Conservation (phyloP, 2,329 filamentous ascomycete species). For the Alternaria sp. region DNA sequence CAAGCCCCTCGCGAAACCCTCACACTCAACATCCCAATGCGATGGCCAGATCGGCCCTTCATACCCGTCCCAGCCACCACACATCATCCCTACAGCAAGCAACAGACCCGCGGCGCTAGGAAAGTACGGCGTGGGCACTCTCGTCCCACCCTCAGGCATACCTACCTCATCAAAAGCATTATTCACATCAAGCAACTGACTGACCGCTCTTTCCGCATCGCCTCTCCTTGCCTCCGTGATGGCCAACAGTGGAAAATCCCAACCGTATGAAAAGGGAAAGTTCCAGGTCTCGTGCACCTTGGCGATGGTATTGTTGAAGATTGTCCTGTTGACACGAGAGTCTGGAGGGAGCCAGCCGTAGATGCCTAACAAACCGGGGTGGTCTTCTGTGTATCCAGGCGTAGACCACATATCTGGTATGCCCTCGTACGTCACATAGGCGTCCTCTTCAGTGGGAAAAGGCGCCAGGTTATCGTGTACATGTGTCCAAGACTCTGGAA, state of each 20-base stretch:
- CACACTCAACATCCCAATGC: constrained; percentile 59
- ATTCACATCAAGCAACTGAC: constrained; percentile 58
- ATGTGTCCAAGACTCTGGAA: constrained; percentile 58
- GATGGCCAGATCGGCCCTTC: constrained; percentile 59
- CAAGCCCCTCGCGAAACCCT: constrained; percentile 56
- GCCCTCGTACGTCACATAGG: constrained; percentile 65
- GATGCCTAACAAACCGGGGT: constrained; percentile 44
- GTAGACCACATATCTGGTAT: constrained; percentile 51
- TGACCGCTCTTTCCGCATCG: constrained; percentile 42
- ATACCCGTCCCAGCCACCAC: constrained; percentile 63
- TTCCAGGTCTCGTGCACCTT: constrained; percentile 48
- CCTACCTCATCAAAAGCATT: constrained; percentile 66
- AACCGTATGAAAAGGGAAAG: constrained; percentile 47
- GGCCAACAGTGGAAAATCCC: constrained; percentile 48
- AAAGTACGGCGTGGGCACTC: constrained; percentile 67
- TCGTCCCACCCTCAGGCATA: constrained; percentile 61
- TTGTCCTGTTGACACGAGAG: constrained; percentile 36
- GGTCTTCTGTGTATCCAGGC: constrained; percentile 40
- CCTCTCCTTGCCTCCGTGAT: constrained; percentile 43
- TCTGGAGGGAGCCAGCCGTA: constrained; percentile 46
- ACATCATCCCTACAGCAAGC: constrained; percentile 65
- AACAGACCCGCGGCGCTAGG: constrained; percentile 61
- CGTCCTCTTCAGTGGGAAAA: constrained; percentile 60
- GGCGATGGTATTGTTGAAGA: constrained; percentile 43
- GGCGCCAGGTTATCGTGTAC: constrained; percentile 64